These are phyloP conservation scores for Lobosporangium transversale DNA, from an alignment of 192 early-diverging fungal genomes.

Conservation along the genomic window DNA sequence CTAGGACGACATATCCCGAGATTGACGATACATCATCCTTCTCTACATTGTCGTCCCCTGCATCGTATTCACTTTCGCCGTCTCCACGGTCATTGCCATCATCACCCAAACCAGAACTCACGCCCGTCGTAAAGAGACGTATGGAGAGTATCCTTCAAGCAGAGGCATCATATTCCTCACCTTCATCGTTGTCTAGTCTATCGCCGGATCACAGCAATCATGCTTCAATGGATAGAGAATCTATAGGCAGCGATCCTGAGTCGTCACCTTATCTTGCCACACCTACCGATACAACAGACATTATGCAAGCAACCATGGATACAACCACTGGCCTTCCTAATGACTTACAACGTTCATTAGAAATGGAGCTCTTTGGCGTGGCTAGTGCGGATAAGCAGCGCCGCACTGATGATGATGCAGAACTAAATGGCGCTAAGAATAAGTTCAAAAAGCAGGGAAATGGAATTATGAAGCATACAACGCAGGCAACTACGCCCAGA, in stretches of 20 bases:
- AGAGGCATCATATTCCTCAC: constrained; percentile 16
- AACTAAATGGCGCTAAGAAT: not conserved
- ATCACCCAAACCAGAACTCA: constrained; percentile 4
- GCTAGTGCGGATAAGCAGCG: not conserved
- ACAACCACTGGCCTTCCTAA: not conserved
- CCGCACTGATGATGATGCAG: not conserved
- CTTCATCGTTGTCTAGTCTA: constrained; percentile 25
- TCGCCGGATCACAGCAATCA: constrained; percentile 20
- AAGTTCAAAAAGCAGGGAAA: constrained; percentile 4
- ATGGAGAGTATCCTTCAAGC: constrained; percentile 13
- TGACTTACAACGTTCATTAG: constrained; percentile 26
- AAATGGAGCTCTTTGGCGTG: constrained; percentile 38
- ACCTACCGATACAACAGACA: not conserved
- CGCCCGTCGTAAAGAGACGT: constrained; percentile 24
- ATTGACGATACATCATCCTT: constrained; percentile 39
- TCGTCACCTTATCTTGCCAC: not conserved
- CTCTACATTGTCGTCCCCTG: constrained; percentile 45
- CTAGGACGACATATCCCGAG: constrained; percentile 12
- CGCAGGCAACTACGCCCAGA: too few relatives aligned
- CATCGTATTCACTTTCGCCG: constrained; percentile 29
- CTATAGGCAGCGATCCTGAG: constrained; percentile 4
- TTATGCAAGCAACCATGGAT: not conserved
- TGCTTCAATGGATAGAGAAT: constrained; percentile 15
- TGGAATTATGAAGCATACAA: too few relatives aligned
- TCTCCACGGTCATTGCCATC: constrained; percentile 17